These are phyloP conservation scores for Theobroma cacao DNA, from an alignment of 345 rosid species.

Conservation along the genomic window DNA sequence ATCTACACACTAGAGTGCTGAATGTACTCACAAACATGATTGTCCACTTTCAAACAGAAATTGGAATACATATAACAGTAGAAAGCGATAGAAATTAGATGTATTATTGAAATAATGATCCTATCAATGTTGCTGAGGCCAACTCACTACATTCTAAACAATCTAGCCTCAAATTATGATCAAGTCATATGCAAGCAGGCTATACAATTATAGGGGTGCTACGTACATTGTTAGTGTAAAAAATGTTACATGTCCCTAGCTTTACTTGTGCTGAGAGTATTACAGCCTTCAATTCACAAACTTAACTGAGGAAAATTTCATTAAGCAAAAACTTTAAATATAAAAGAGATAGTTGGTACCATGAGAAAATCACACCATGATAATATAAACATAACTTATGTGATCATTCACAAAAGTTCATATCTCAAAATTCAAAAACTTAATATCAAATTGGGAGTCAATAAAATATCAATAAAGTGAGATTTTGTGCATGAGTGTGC, in stretches of 20 bases:
- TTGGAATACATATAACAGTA: not conserved
- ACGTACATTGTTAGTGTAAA: no score
- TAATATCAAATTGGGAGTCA: not conserved
- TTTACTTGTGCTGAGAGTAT: no score
- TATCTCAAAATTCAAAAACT: not conserved
- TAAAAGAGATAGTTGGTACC: not conserved
- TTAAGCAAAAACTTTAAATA: not conserved
- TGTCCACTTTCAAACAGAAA: not conserved
- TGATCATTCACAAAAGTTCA: not conserved
- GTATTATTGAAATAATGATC: not conserved
- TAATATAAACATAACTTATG: no score
- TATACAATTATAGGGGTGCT: not conserved
- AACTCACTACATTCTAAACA: not conserved
- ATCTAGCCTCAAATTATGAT: not conserved
- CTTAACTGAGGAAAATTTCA: not conserved
- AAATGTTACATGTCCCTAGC: no score
- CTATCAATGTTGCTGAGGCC: not conserved
- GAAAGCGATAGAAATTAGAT: not conserved
- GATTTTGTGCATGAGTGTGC: not conserved
- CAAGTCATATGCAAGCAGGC: not conserved
- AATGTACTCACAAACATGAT: not conserved
- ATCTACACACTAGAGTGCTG: not conserved
- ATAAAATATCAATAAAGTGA: not conserved
- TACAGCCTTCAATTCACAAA: not conserved
- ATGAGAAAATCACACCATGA: not conserved